These are phyloP conservation scores for Gremmenia infestans DNA, from an alignment of 2,329 filamentous ascomycete species.

Conservation along the genomic window DNA sequence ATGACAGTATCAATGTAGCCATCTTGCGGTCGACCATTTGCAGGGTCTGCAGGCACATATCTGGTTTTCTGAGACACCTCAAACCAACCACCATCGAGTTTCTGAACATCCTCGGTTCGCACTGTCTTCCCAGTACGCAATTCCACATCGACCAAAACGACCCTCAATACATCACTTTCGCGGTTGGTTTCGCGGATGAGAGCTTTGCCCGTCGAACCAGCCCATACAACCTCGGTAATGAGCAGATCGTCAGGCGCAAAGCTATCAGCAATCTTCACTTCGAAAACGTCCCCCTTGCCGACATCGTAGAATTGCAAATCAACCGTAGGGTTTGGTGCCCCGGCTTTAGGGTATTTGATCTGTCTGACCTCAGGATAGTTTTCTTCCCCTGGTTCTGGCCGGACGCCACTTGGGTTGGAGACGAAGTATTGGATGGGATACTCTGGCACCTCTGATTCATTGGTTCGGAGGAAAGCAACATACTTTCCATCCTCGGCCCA, in stretches of 20 bases:
- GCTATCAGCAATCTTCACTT: conserved; percentile 69
- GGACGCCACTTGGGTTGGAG: conserved; percentile 72
- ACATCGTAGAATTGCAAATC: conserved; percentile 87
- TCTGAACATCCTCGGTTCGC: conserved; percentile 70
- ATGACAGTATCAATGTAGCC: conserved; percentile 93
- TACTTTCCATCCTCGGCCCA: conserved; percentile 90
- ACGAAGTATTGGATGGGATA: conserved; percentile 94
- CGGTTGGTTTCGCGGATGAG: conserved; percentile 90
- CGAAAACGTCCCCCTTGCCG: conserved; percentile 69
- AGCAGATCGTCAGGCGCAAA: conserved; percentile 79
- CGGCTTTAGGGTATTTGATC: conserved; percentile 97
- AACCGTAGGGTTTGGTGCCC: conserved; percentile 87
- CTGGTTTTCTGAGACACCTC: conserved; percentile 84
- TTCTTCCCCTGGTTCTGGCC: conserved; percentile 67
- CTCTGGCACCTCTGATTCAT: conserved; percentile 86
- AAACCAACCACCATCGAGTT: conserved; percentile 95
- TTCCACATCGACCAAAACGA: conserved; percentile 77
- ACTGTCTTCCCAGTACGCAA: conserved; percentile 71
- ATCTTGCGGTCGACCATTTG: conserved; percentile 70
- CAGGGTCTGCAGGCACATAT: conserved; percentile 79
- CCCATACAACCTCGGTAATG: conserved; percentile 92
- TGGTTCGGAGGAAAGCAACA: conserved; percentile 86
- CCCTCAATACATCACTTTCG: conserved; percentile 84
- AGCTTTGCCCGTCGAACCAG: conserved; percentile 66
- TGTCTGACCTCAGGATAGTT: conserved; percentile 83